A percentile compares a stretch with the other conserved stretches of the same genome.
phyloP scores from a whole-genome alignment of 495 filamentous ascomycete species.

The Aspergillus affinis region DNA sequence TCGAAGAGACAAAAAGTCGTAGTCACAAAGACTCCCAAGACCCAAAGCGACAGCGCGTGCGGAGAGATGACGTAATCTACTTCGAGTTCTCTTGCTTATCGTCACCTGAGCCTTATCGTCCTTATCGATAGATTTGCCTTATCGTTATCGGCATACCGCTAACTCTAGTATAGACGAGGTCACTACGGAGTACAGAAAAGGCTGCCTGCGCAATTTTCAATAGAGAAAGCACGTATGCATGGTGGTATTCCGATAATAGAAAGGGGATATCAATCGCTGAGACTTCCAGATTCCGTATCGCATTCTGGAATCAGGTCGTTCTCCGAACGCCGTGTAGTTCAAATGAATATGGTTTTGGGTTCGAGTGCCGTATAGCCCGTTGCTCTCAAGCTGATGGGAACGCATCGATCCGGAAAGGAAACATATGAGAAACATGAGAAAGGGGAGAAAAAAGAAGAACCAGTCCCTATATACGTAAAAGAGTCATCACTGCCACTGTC shows the following conservation, averaged over 20 bases:
- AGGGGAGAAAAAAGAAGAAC: slow-evolving; percentile 9
- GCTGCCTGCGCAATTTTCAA: not conserved
- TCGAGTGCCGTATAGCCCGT: not conserved
- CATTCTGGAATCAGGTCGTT: not conserved
- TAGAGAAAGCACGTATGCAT: not conserved
- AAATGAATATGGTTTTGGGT: not conserved
- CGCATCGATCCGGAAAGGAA: not conserved
- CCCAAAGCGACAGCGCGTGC: not conserved
- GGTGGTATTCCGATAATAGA: not conserved
- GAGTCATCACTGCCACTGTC: slow-evolving; percentile 15
- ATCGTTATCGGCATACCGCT: not conserved
- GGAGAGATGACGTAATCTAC: not conserved
- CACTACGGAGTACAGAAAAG: too few species aligned
- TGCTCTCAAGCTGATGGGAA: not conserved
- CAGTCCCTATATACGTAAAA: slow-evolving; percentile 25
- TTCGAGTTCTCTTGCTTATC: too few species aligned
- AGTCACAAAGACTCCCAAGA: not conserved
- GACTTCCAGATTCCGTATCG: not conserved
- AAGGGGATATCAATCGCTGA: not conserved
- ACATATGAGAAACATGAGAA: not conserved
- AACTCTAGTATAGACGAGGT: not conserved
- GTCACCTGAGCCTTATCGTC: too few species aligned
- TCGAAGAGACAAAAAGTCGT: not conserved
- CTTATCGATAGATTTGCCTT: too few species aligned
- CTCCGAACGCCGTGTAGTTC: not conserved